phyloP scores from a whole-genome alignment of 2,329 filamentous ascomycete species.

The Pseudocercospora crystallina region DNA sequence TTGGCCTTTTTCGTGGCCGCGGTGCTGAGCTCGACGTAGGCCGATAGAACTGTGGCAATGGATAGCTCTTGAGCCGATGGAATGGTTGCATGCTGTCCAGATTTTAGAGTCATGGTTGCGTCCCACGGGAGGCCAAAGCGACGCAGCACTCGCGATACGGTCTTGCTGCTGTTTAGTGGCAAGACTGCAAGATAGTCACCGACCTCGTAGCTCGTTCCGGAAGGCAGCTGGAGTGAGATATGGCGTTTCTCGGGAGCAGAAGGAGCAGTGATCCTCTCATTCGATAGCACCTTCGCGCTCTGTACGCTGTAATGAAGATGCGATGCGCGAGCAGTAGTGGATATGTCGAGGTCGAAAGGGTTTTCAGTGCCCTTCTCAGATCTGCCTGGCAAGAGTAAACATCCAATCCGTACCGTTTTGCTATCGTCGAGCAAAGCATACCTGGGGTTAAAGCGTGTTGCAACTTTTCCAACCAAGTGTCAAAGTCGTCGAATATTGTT shows the following conservation, averaged over 20 bases:
- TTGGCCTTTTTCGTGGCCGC: slow-evolving; percentile 54
- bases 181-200: slow-evolving; percentile 43
- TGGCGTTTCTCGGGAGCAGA: slow-evolving; percentile 59
- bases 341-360: slow-evolving; percentile 5
- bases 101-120: slow-evolving; percentile 39
- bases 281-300: slow-evolving; percentile 58
- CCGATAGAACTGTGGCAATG: slow-evolving; percentile 61
- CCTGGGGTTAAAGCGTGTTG: slow-evolving; percentile 2
- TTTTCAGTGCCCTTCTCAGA: background rate
- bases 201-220: slow-evolving; percentile 60
- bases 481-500: slow-evolving; percentile 42
- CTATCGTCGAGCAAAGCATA: background rate
- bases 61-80: slow-evolving; percentile 61
- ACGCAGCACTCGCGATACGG: slow-evolving; percentile 62
- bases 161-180: slow-evolving; percentile 64
- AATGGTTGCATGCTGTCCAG: slow-evolving; percentile 64
- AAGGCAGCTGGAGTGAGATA: slow-evolving; percentile 43
- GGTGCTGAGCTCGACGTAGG: slow-evolving; percentile 69
- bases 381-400: too few species aligned
- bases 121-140: slow-evolving; percentile 68
- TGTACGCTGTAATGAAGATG: slow-evolving; percentile 60
- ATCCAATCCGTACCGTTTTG: background rate
- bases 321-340: slow-evolving; percentile 37
- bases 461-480: slow-evolving; percentile 33
- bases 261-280: slow-evolving; percentile 51